Evolutionary conservation across 306 rosid genomes (phyloP), one percentile per base, ranked within the genome.

Genomic region (Coriaria nepalensis): DNA sequence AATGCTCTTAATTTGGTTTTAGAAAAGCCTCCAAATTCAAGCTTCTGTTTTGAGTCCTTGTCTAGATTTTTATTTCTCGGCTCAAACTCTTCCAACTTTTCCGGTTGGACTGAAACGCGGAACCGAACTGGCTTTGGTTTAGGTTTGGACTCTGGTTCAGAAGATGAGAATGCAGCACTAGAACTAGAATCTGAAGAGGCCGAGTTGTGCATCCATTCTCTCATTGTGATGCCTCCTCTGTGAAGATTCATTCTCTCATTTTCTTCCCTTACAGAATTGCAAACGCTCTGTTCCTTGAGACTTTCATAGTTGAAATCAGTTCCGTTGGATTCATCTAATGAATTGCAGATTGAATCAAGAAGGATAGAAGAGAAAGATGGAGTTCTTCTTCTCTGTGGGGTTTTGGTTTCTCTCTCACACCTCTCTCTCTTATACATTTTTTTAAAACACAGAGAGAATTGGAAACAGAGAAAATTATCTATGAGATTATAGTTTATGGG

Each of bases 351-450:
- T 36, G 83, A 46, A 40, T 75, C 83, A 0, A 78, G 77, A 8
- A 82, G 81, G 14, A 66, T 52, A 34, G 93, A 75, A 57, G 93
- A 82, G 74, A 82, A 82, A 52, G 93, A 75, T 0, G 83, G 78
- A 41, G 71, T 75, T 57, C 93, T 78, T 47, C 76, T 78, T 51
- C 83, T 73, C 13, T 74, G 79, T 49, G 77, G 74, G 71, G 15
- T 55, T 5, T 61, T 40, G 5, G 37, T 62, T 9, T 74, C 68
- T 13, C 40, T 11, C 32, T 6, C 37, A 0, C 60, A 15, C 36
- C 43, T 75, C 64, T 78, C 72, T 44, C 64, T 68, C 10, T 15
- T 10, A 29, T 53, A 47, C 82, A 78, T 74, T 52, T 66, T 53
- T 14, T 11, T 29, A 14, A 34, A 48, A 60, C 8, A 29, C 29